A percentile compares a stretch with the other conserved stretches of the same genome.
Evolutionary conservation across 208 protist genomes (phyloP).

Genomic region (Trypanosoma brucei): DNA sequence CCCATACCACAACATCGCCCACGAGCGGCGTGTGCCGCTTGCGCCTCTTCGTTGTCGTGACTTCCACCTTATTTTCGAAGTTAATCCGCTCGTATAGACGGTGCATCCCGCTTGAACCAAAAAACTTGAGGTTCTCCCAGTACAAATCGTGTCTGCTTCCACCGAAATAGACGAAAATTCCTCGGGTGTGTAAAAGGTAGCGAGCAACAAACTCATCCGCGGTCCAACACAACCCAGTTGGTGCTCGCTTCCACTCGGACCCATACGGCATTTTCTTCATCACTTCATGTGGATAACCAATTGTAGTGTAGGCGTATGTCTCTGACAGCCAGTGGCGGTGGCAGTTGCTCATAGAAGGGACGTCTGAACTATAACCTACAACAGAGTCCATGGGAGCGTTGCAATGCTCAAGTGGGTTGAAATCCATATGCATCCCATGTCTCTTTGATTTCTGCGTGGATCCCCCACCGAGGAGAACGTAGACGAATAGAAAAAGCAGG

Average conservation of each 20-base stretch:
- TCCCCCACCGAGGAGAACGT: neutral
- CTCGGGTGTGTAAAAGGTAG: slow-evolving; percentile 2
- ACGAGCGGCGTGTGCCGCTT: slow-evolving; percentile 38
- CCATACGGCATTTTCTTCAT: neutral
- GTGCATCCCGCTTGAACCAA: neutral
- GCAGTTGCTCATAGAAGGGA: slow-evolving; percentile 72
- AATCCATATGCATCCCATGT: slow-evolving; percentile 10
- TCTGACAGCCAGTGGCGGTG: slow-evolving; percentile 25
- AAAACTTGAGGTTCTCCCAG: neutral
- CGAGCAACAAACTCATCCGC: slow-evolving; percentile 7
- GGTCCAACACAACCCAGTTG: slow-evolving; percentile 3
- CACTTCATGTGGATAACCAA: slow-evolving; percentile 38
- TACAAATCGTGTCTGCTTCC: neutral
- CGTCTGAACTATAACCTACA: slow-evolving; percentile 43
- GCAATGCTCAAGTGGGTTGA: slow-evolving; percentile 39
- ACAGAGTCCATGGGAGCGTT: slow-evolving; percentile 38
- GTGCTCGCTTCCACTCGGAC: neutral
- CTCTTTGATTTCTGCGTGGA: neutral
- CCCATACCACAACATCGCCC: slow-evolving; percentile 45
- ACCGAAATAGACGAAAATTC: neutral
- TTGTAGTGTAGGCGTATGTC: slow-evolving; percentile 26
- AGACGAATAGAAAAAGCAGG: neutral
- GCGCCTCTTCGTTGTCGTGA: slow-evolving; percentile 27
- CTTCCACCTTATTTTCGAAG: slow-evolving; percentile 31
- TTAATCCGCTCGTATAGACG: slow-evolving; percentile 4